A percentile compares a stretch with the other conserved stretches of the same genome.
phyloP scores from a whole-genome alignment of 305 asterid genomes.

The Ajuga reptans region DNA sequence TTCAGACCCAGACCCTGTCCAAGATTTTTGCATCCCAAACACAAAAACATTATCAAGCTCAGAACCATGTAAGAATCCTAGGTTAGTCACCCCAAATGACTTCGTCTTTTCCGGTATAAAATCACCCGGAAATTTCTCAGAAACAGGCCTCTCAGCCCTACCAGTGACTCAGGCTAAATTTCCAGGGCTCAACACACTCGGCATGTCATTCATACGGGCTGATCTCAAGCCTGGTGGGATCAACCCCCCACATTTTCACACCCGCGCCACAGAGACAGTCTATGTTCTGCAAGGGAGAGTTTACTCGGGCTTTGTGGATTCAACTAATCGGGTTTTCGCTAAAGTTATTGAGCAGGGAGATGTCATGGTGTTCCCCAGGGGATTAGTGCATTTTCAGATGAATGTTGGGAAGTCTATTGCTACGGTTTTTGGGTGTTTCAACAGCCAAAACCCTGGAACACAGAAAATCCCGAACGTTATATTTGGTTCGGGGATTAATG shows the following conservation, averaged over 20 bases:
- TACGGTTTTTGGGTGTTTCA: constrained; percentile 40
- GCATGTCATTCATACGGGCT: constrained; percentile 46
- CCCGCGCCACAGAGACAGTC: constrained; percentile 47
- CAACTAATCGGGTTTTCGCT: constrained; percentile 40
- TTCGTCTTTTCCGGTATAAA: constrained; percentile 39
- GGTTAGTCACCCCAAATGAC: constrained; percentile 31
- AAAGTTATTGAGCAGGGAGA: constrained; percentile 47
- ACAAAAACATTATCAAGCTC: constrained; percentile 5
- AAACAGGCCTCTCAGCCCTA: constrained; percentile 31
- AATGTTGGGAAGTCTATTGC: constrained; percentile 39
- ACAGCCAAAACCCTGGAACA: constrained; percentile 53
- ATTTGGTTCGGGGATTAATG: constrained; percentile 49
- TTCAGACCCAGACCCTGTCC: constrained; percentile 46
- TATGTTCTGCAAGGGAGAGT: constrained; percentile 37
- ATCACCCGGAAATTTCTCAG: constrained; percentile 36
- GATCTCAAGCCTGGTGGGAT: constrained; percentile 45
- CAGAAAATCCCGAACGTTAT: constrained; percentile 44
- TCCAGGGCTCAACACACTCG: constrained; percentile 51
- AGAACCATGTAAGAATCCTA: constrained; percentile 34
- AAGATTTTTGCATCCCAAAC: constrained; percentile 47
- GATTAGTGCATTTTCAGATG: constrained; percentile 57
- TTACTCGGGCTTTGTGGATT: constrained; percentile 46
- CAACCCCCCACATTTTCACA: constrained; percentile 50
- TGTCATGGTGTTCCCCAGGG: constrained; percentile 52
- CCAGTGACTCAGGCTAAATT: constrained; percentile 29